These are phyloP conservation scores for Leersia perrieri DNA, from an alignment of 176 grass and related monocot species.

Conservation along the genomic window DNA sequence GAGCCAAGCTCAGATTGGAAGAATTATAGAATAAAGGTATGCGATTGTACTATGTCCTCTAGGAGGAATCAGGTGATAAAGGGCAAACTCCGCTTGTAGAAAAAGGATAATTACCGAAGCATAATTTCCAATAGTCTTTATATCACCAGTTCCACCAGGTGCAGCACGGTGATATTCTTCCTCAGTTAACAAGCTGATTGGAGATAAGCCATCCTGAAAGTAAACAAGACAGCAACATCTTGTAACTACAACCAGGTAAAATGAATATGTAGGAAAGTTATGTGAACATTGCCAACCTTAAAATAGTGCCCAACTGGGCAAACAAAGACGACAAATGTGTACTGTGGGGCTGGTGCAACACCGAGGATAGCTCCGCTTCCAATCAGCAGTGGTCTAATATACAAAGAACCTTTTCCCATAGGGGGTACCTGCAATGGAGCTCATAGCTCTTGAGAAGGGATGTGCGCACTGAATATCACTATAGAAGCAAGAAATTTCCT, in stretches of 20 bases:
- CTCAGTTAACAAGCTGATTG: conserved; percentile 84
- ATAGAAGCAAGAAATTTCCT: conserved; percentile 23
- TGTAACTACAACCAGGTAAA: neutral
- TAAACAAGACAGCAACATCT: conserved; percentile 5
- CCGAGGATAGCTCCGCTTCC: conserved; percentile 82
- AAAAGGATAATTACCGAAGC: conserved; percentile 55
- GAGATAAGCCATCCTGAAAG: conserved; percentile 73
- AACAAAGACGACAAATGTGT: conserved; percentile 86
- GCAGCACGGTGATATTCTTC: conserved; percentile 82
- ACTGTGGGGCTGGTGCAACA: conserved; percentile 76
- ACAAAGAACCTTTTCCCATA: conserved; percentile 82
- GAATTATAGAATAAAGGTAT: neutral
- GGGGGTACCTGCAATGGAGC: conserved; percentile 64
- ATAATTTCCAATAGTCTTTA: conserved; percentile 97
- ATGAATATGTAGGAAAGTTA: neutral
- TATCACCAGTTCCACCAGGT: conserved; percentile 84
- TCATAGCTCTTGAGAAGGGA: conserved; percentile 13
- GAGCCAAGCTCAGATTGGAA: neutral
- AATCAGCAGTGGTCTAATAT: conserved; percentile 80
- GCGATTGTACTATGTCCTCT: neutral
- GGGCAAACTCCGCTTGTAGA: conserved; percentile 7
- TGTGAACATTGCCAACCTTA: conserved; percentile 46
- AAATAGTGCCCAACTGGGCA: conserved; percentile 95
- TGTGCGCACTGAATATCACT: neutral
- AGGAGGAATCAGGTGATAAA: conserved; percentile 3